Percentiles rank a stretch among this genome's conserved stretches.
phyloP scores from a whole-genome alignment of 331 rosid species.

The Pyracantha coccinea region DNA sequence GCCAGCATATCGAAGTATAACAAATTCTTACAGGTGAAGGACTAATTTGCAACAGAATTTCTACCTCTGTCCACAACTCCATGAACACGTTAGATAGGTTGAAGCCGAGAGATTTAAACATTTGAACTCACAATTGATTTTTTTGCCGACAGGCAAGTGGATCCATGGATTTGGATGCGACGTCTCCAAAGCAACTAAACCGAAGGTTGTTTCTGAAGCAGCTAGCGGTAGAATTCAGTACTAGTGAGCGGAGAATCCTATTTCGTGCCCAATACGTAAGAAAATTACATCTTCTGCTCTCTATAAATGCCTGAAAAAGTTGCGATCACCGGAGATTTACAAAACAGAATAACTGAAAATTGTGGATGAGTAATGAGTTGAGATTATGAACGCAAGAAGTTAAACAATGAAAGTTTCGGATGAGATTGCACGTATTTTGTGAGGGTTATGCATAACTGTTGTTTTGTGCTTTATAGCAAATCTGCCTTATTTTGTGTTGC shows the following conservation, averaged over 20 bases:
- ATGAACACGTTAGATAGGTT: neutral
- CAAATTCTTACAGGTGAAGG: constrained; percentile 71
- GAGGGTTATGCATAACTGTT: neutral
- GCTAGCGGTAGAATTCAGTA: constrained; percentile 79
- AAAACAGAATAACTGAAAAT: too few relatives aligned
- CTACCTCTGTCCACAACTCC: neutral
- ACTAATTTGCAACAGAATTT: neutral
- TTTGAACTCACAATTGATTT: neutral
- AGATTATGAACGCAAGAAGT: neutral
- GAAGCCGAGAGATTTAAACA: neutral
- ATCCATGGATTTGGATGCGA: constrained; percentile 81
- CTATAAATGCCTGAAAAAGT: too few relatives aligned
- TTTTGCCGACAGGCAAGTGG: constrained; percentile 68
- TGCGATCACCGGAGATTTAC: too few relatives aligned
- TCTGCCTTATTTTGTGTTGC: neutral
- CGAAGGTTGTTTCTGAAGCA: constrained; percentile 83
- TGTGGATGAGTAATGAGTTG: too few relatives aligned
- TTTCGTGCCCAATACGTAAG: constrained; percentile 93
- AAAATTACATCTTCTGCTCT: neutral
- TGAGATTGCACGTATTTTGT: neutral
- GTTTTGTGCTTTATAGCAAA: neutral
- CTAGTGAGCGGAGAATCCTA: constrained; percentile 72
- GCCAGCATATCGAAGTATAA: constrained; percentile 79
- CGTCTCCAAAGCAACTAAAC: constrained; percentile 89
- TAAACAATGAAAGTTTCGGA: neutral